These are phyloP conservation scores for Trichosanthes truncata DNA, from an alignment of 306 rosid species.

Conservation along the genomic window DNA sequence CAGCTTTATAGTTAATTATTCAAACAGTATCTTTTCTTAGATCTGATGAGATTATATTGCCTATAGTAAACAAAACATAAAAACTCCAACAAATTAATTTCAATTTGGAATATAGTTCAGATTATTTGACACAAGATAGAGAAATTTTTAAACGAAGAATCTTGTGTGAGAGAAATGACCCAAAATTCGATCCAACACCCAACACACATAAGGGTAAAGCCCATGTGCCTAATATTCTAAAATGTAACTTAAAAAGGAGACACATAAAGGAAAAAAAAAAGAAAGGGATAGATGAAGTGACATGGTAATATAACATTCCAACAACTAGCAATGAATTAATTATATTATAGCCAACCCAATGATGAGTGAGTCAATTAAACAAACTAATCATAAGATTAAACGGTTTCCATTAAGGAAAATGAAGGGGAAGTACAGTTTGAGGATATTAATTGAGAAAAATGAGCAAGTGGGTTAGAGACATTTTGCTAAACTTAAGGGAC, in stretches of 20 bases:
- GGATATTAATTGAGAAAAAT: neutral
- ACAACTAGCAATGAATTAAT: conserved; percentile 3
- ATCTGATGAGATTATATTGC: neutral
- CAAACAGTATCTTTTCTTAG: neutral
- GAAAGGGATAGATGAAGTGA: neutral
- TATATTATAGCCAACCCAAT: neutral
- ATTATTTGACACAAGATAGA: neutral
- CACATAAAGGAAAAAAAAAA: neutral
- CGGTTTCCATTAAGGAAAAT: neutral
- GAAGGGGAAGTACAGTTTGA: neutral
- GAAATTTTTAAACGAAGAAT: neutral
- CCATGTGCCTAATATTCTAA: conserved; percentile 53
- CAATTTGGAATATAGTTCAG: neutral
- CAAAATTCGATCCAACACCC: neutral
- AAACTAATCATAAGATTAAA: conserved; percentile 2
- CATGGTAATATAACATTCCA: conserved; percentile 10
- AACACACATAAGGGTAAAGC: conserved; percentile 31
- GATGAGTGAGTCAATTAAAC: neutral
- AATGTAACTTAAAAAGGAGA: conserved; percentile 60
- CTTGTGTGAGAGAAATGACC: neutral
- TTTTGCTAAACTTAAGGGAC: neutral
- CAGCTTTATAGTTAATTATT: neutral
- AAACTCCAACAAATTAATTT: neutral
- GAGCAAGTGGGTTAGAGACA: neutral
- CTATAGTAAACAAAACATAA: neutral